phyloP scores from a whole-genome alignment of 169 alveolate genomes.

The Miamiensis avidus region DNA sequence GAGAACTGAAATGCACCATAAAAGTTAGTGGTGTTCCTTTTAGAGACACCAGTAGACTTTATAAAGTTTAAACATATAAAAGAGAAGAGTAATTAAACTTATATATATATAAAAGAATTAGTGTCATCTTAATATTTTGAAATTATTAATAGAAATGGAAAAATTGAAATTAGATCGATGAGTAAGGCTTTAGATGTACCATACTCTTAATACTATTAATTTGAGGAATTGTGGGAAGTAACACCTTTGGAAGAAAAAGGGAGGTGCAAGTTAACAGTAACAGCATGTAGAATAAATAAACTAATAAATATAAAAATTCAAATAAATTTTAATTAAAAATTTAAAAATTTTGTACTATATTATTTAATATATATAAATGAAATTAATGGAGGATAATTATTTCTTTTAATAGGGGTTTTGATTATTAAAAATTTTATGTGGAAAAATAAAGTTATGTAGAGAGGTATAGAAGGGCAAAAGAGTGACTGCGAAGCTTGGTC shows the following conservation, averaged over 20 bases:
- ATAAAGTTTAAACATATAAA: conserved; percentile 34
- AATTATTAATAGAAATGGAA: not conserved
- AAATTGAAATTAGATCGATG: not conserved
- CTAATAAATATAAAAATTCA: no score
- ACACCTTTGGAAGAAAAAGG: not conserved
- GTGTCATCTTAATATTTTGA: no score
- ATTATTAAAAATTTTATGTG: not conserved
- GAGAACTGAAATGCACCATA: conserved; percentile 37
- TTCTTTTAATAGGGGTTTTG: not conserved
- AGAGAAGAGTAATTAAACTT: conserved; percentile 11
- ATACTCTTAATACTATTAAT: not conserved
- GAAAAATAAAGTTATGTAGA: not conserved
- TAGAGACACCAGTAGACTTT: conserved; percentile 38
- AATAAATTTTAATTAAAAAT: no score
- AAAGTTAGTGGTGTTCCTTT: conserved; percentile 40
- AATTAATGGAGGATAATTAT: no score
- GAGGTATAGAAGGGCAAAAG: not conserved
- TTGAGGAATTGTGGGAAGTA: not conserved
- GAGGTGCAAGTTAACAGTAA: not conserved
- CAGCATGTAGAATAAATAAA: not conserved
- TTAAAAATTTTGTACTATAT: no score
- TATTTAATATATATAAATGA: no score
- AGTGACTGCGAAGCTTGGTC: not conserved
- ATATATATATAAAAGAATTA: no score
- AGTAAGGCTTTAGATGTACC: not conserved